Evolutionary conservation across 108 stramenopile genomes (phyloP).

Genomic region (Pseudonitzschia multistriata): DNA sequence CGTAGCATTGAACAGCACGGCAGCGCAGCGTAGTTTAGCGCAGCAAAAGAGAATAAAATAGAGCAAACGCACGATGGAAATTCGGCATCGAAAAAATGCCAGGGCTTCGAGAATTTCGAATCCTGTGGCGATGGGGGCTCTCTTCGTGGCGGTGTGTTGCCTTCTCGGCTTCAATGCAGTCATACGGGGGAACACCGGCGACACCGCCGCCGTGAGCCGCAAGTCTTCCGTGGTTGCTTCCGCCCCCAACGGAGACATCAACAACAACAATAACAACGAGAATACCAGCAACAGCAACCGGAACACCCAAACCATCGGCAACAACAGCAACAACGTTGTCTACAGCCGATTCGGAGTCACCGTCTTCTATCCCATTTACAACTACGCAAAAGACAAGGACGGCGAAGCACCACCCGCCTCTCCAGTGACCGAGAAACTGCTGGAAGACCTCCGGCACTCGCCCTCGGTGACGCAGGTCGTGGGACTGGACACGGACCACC

Average conservation of each 20-base stretch:
- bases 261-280: neutral
- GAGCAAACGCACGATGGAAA: neutral
- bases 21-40: neutral
- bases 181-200: neutral
- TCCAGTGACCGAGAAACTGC: slow-evolving; percentile 17
- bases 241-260: neutral
- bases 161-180: neutral
- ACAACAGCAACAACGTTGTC: no score
- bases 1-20: neutral
- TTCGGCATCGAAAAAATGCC: neutral
- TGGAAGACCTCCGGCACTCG: slow-evolving; percentile 15
- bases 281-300: neutral
- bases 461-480: slow-evolving; percentile 9
- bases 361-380: slow-evolving; percentile 11
- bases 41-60: neutral
- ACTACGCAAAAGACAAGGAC: neutral
- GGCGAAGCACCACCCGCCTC: neutral
- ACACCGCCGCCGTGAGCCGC: neutral
- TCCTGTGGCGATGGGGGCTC: neutral
- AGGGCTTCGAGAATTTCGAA: neutral
- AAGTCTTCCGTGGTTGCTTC: neutral
- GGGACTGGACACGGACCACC: slow-evolving; percentile 11
- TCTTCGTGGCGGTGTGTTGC: neutral
- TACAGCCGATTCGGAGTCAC: neutral
- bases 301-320: no score